Evolutionary conservation across 164 flowering plant species (phyloP).

Genomic region (Aristolochia contorta): DNA sequence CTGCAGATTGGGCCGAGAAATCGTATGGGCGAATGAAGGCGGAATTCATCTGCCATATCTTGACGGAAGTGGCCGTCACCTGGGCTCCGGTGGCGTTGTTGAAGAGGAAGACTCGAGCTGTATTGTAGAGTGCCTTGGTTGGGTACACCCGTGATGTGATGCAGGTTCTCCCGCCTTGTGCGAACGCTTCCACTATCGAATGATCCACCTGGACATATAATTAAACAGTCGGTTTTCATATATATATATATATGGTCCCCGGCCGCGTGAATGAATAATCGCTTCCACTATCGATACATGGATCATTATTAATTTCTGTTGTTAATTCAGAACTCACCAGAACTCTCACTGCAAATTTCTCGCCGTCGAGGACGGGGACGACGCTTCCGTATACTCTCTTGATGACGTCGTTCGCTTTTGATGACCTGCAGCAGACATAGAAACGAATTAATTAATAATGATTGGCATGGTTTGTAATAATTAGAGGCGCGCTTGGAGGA

Average conservation of each 20-base stretch:
- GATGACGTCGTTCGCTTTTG: slow-evolving; percentile 48
- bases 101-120: slow-evolving; percentile 51
- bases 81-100: slow-evolving; percentile 61
- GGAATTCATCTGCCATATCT: slow-evolving; percentile 61
- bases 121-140: slow-evolving; percentile 53
- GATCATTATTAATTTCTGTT: background rate
- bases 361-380: slow-evolving; percentile 61
- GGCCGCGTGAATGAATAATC: too few species aligned
- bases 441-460: too few species aligned
- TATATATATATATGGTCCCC: too few species aligned
- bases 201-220: slow-evolving; percentile 44
- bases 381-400: slow-evolving; percentile 45
- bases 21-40: slow-evolving; percentile 48
- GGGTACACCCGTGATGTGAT: slow-evolving; percentile 82
- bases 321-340: slow-evolving; percentile 39
- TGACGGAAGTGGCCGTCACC: slow-evolving; percentile 47
- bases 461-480: too few species aligned
- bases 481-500: too few species aligned
- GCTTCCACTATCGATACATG: too few species aligned
- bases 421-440: slow-evolving; percentile 62
- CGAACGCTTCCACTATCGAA: slow-evolving; percentile 80
- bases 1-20: slow-evolving; percentile 12
- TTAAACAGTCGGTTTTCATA: background rate
- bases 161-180: slow-evolving; percentile 73
- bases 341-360: slow-evolving; percentile 50